Base-by-base conservation (phyloP, 805 yeast species). In the Yarrowia yakushimensis region DNA sequence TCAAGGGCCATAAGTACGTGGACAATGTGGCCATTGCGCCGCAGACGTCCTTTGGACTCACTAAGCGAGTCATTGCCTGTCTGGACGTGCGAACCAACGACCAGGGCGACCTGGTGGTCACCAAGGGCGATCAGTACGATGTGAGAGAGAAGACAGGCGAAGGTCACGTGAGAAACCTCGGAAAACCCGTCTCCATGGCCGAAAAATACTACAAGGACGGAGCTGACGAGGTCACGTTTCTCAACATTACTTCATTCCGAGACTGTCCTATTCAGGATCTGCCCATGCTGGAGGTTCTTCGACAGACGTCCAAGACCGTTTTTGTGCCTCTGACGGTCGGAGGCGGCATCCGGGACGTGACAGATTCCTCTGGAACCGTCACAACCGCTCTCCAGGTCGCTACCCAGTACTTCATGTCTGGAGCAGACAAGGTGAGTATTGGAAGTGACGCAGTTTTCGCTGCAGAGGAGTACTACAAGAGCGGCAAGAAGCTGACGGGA, bases 281-380 rank as follows among this genome's bases (percentile, higher is more conserved):
- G 57, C 99, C 99, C 27, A 94, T 94, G 99, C 78, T 94, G 62
- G 92, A 91, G 68, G 97, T 94, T 2, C 78, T 94, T 67, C 84
- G 82, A 65, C 77, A 78, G 64, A 88, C 97, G 0, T 96, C 97
- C 12, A 86, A 87, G 73, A 86, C 96, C 1, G 88, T 93, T 57
- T 94, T 94, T 76, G 99, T 94, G 13, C 99, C 99, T 9, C 79
- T 94, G 66, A 94, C 99, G 0, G 97, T 94, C 42, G 99, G 99
- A 45, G 99, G 99, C 63, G 99, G 99, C 50, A 94, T 94, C 66
- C 85, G 89, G 67, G 98, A 93, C 72, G 84, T 90, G 67, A 81
- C 82, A 27, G 98, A 94, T 68, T 96, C 96, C 0, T 66, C 74
- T 11, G 96, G 96, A 31, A 84, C 88, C 9, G 83, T 90, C 13